These are phyloP conservation scores for Dimargaris cristalligena DNA, from an alignment of 192 early-diverging fungal species.

Conservation along the genomic window DNA sequence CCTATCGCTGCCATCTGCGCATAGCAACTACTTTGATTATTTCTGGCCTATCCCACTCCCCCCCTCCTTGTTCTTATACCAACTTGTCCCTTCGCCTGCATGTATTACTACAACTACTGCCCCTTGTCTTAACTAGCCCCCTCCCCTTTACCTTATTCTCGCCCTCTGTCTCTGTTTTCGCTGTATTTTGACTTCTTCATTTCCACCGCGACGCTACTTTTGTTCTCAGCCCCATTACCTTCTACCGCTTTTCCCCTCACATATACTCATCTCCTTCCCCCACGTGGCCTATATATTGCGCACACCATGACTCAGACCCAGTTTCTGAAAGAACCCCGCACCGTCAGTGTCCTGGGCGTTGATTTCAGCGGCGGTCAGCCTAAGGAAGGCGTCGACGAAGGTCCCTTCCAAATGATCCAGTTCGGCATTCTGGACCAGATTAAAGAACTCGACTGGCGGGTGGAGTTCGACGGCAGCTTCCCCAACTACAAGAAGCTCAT, in stretches of 20 bases:
- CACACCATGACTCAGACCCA: slow-evolving; percentile 19
- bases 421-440: slow-evolving; percentile 74
- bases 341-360: slow-evolving; percentile 55
- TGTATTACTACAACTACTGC: too few species aligned
- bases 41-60: too few species aligned
- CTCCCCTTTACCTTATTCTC: too few species aligned
- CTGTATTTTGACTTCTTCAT: too few species aligned
- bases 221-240: not conserved
- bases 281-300: too few species aligned
- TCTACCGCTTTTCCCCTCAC: not conserved
- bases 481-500: slow-evolving; percentile 47
- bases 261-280: not conserved
- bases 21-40: too few species aligned
- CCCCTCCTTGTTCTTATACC: too few species aligned
- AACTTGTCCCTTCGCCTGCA: too few species aligned
- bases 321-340: slow-evolving; percentile 38
- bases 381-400: slow-evolving; percentile 75
- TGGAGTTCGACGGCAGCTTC: slow-evolving; percentile 54
- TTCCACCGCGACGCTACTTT: too few species aligned
- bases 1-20: too few species aligned
- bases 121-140: too few species aligned
- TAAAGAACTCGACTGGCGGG: slow-evolving; percentile 57
- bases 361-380: slow-evolving; percentile 67
- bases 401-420: slow-evolving; percentile 66
- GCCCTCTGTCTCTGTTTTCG: too few species aligned